Conservation (phyloP, 768 basidiomycete species). For the Xerocomus brunneocitrinus region DNA sequence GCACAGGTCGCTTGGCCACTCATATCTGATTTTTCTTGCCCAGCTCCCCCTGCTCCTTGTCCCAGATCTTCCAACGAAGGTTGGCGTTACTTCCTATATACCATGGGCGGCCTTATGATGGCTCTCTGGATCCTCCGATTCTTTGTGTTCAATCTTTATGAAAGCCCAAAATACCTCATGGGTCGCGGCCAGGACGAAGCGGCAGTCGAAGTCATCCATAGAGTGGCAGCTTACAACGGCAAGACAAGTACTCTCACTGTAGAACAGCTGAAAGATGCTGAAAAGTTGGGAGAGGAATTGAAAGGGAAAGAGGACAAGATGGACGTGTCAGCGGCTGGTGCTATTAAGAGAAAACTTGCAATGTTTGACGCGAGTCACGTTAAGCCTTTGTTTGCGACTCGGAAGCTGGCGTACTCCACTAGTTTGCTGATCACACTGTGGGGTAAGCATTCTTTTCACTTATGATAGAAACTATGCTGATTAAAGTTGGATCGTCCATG, state of each 20-base stretch:
- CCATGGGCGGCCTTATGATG: slow-evolving; percentile 69
- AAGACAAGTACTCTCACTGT: slow-evolving; percentile 45
- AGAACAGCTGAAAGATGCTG: slow-evolving; percentile 40
- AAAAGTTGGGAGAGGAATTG: slow-evolving; percentile 10
- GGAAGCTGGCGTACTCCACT: slow-evolving; percentile 48
- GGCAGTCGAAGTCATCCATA: slow-evolving; percentile 59
- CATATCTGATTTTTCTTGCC: slow-evolving; percentile 64
- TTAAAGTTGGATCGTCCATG: slow-evolving; percentile 1
- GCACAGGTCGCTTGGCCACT: slow-evolving; percentile 66
- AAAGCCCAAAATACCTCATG: slow-evolving; percentile 71
- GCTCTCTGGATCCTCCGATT: slow-evolving; percentile 58
- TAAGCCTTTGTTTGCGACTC: slow-evolving; percentile 46
- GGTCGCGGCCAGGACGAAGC: slow-evolving; percentile 58
- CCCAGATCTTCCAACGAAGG: slow-evolving; percentile 55
- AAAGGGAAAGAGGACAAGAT: slow-evolving; percentile 14
- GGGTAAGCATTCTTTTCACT: slow-evolving; percentile 31
- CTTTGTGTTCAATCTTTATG: slow-evolving; percentile 61
- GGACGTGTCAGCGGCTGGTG: slow-evolving; percentile 36
- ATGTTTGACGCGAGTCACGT: slow-evolving; percentile 42
- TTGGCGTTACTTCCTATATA: slow-evolving; percentile 73
- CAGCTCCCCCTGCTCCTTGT: slow-evolving; percentile 44
- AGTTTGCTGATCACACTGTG: slow-evolving; percentile 47
- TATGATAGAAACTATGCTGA: background rate
- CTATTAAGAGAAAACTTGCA: slow-evolving; percentile 36
- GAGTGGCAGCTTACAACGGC: slow-evolving; percentile 59